phyloP scores from a whole-genome alignment of 139 green algal species.

The Picochlorum sp. region DNA sequence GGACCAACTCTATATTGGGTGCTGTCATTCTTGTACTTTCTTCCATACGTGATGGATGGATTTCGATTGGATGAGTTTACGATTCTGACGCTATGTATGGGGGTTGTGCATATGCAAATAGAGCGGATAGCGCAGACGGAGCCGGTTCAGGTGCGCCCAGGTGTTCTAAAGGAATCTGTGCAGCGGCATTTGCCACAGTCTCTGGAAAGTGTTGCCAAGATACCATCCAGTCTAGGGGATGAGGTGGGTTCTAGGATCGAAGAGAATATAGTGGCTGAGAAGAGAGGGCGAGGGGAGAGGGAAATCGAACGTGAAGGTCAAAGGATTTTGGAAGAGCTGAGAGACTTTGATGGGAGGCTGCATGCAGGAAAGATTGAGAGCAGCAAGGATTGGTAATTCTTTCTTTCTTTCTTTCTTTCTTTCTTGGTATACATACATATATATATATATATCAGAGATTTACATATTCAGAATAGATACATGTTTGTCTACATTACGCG shows the following conservation, averaged over 20 bases:
- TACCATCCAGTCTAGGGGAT: no score
- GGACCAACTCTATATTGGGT: constrained; percentile 36
- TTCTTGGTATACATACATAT: no score
- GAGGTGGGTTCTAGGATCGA: not conserved
- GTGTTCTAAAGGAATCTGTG: no score
- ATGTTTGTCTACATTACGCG: not conserved
- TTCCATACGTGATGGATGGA: constrained; percentile 47
- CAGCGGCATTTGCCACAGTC: no score
- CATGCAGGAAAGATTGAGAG: not conserved
- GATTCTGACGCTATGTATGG: constrained; percentile 25
- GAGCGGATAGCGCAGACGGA: constrained; percentile 24
- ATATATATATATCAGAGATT: no score
- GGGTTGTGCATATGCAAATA: constrained; percentile 45
- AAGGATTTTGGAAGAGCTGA: not conserved
- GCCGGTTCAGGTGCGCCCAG: not conserved
- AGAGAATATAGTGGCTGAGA: not conserved
- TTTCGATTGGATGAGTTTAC: constrained; percentile 44
- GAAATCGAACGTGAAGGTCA: not conserved
- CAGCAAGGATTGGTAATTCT: not conserved
- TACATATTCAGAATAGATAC: no score
- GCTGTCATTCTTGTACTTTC: constrained; percentile 43
- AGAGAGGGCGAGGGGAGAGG: not conserved
- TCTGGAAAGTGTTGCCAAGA: no score
- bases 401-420: not conserved
- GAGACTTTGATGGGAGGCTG: not conserved